Base-by-base conservation (phyloP, 768 basidiomycete genomes). In the Coprinopsis sp. region DNA sequence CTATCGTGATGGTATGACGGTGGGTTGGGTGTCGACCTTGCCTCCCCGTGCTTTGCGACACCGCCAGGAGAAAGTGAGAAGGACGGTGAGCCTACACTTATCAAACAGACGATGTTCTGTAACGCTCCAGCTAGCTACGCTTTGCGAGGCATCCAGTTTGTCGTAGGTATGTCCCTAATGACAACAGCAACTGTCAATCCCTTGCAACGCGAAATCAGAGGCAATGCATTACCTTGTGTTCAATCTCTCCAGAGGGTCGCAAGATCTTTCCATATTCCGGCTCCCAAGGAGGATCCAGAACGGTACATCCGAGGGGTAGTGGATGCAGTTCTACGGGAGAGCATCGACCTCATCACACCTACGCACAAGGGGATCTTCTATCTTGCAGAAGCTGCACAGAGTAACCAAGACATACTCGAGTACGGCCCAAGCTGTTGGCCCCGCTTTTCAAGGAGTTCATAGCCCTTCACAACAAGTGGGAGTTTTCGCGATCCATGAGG, bases 171-270 rank as follows among this genome's bases (percentile, higher is more conserved):
- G n/a, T n/a, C n/a, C n/a, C n/a, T n/a, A n/a, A n/a, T n/a, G n/a
- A n/a, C n/a, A n/a, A n/a, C n/a, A n/a, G n/a, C n/a, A n/a, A n/a
- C n/a, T 34, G 28, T 12, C 4, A 25, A 29, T 23, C 13, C 33
- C 27, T 14, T 11, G 21, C 30, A 19, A 16, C 4, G 7, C n/a
- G n/a, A 8, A 22, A 23, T 6, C 27, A 58, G 53, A 58, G 46
- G 33, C 24, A 38, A 56, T 58, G 55, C 55, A 58, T 24, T 53
- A 50, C 43, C 57, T 56, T 36, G 47, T 56, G 8, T 58, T 53
- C 47, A 58, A 51, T 36, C 56, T 58, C 37, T 56, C 55, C 12
- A 51, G 33, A 12, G 49, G 28, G 55, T 58, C n/a, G 47, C 56
- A 28, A 43, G 23, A 12, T 56, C 57, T 2, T 50, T 39, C 41